A percentile compares a stretch with the other conserved stretches of the same genome.
Conservation (phyloP, 148 eudicot genomes). For the Dianthus caryophyllus region DNA sequence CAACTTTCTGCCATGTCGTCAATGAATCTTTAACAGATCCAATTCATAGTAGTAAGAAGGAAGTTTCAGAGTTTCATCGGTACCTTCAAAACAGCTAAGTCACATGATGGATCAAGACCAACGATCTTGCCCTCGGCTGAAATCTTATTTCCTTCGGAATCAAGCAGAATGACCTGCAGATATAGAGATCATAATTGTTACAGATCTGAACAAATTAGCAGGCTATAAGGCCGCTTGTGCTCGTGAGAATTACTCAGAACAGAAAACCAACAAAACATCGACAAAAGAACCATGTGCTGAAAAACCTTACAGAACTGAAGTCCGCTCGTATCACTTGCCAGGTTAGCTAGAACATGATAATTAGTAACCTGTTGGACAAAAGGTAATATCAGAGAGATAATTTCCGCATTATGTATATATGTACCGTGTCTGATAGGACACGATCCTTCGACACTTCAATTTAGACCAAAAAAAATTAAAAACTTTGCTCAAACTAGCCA, state of each 20-base stretch:
- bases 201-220: neutral
- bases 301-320: conserved; percentile 90
- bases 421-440: neutral
- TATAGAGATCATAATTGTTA: conserved; percentile 7
- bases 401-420: too few species aligned
- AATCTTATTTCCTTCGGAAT: conserved; percentile 59
- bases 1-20: neutral
- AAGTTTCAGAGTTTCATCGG: neutral
- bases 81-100: conserved; percentile 95
- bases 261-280: conserved; percentile 10
- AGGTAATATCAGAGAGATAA: neutral
- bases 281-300: conserved; percentile 19
- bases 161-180: conserved; percentile 60
- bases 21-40: neutral
- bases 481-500: too few species aligned
- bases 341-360: conserved; percentile 77
- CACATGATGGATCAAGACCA: conserved; percentile 76
- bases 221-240: conserved; percentile 4
- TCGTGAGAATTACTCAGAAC: conserved; percentile 1
- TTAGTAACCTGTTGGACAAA: conserved; percentile 67
- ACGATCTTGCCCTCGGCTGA: conserved; percentile 56
- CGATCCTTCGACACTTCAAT: neutral
- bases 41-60: neutral
- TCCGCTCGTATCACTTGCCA: conserved; percentile 72
- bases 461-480: too few species aligned